Base-by-base conservation (phyloP, 1,284 basidiomycete genomes). In the Ustilago nuda region DNA sequence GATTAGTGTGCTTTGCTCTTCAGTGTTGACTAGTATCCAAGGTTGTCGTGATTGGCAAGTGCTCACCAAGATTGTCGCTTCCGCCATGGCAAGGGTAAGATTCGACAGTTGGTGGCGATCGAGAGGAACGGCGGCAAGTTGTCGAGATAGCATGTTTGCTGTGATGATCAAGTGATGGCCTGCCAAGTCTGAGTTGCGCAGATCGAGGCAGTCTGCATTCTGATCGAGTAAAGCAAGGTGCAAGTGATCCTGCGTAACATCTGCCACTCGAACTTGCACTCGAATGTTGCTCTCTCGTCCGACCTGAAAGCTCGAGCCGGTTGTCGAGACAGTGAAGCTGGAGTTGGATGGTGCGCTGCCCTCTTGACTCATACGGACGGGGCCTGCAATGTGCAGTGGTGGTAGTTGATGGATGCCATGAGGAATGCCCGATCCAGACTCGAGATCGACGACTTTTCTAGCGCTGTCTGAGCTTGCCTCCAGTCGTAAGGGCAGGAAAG, bases 21-120 rank as follows among this genome's bases (percentile, higher is more conserved):
- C 23, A 27, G 11, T 13, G 23, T 30, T 23, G 27, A 9, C 50
- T 27, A 8, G 3, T 12, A 4, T 27, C 2, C 1, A 23, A 46
- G 37, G 43, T 37, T 5, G 37, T n/a, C 17, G 3, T 0, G 30
- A 17, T 46, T 19, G 46, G 15, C 8, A 4, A 3, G 6, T 37
- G 48, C 66, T 69, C 41, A 69, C 66, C 39, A 39, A 51, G 15
- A 39, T 54, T 46, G 64, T 64, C 15, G 55, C 56, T 0, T 60
- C 53, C 37, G 56, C 1, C 61, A 69, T 63, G 1, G 56, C 23
- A 7, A 5, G 23, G 1, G 46, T 35, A 13, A 69, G 63, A 19
- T 45, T 46, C 17, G 30, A 23, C 39, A 64, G 15, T 33, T 46
- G 53, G 9, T 52, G 37, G n/a, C 59, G 51, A 41, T 60, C 46